phyloP scores from a whole-genome alignment of 805 yeast species.

The Scheffersomyces amazonensis region DNA sequence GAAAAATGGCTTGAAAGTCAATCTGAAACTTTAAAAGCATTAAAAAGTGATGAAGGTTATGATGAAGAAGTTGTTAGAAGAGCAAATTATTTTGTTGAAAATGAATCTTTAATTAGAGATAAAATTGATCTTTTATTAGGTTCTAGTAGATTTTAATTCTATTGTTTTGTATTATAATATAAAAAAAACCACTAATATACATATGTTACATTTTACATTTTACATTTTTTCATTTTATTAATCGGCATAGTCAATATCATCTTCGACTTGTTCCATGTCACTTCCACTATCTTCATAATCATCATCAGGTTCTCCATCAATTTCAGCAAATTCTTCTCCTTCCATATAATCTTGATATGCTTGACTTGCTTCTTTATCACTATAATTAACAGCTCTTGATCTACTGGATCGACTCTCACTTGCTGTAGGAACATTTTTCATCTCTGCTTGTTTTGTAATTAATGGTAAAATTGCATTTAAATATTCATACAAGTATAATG shows the following conservation, averaged over 20 bases:
- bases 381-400: conserved; percentile 18
- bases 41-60: conserved; percentile 86
- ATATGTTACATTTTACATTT: conserved; percentile 1
- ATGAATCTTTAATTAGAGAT: conserved; percentile 61
- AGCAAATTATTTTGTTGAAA: conserved; percentile 75
- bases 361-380: conserved; percentile 10
- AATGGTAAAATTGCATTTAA: conserved; percentile 25
- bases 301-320: conserved; percentile 10
- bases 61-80: conserved; percentile 86
- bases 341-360: conserved; percentile 5
- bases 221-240: neutral
- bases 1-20: conserved; percentile 76
- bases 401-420: conserved; percentile 12
- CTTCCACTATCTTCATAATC: conserved; percentile 19
- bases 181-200: neutral
- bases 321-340: conserved; percentile 13
- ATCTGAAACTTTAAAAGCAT: conserved; percentile 77
- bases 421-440: neutral
- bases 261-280: conserved; percentile 15
- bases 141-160: conserved; percentile 41
- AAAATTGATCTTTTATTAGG: conserved; percentile 75
- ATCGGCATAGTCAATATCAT: conserved; percentile 13
- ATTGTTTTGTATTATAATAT: neutral
- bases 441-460: conserved; percentile 21
- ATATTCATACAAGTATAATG: conserved; percentile 24